phyloP scores from a whole-genome alignment of 768 basidiomycete species.

The Porphyrellus cyaneotinctus region DNA sequence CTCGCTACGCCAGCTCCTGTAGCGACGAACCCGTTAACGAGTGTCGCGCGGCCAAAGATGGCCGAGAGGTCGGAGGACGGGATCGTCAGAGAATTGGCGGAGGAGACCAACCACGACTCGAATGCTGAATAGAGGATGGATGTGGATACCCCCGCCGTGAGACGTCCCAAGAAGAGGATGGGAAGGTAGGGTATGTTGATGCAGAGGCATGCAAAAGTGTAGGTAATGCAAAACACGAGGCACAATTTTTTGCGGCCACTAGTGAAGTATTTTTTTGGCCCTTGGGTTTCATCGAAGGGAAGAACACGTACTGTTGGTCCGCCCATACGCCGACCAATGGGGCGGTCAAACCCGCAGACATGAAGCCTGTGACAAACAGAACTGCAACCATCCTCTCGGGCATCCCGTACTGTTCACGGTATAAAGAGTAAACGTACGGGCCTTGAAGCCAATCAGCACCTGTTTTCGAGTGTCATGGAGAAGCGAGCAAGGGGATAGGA shows the following conservation, averaged over 20 bases:
- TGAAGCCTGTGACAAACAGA: constrained; percentile 74
- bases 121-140: constrained; percentile 74
- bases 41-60: constrained; percentile 70
- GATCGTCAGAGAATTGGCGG: constrained; percentile 48
- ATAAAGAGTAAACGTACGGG: constrained; percentile 74
- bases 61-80: constrained; percentile 55
- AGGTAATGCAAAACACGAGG: constrained; percentile 67
- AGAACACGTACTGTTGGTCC: constrained; percentile 50
- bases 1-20: constrained; percentile 61
- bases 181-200: constrained; percentile 56
- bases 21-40: constrained; percentile 71
- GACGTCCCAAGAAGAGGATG: constrained; percentile 56
- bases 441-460: constrained; percentile 80
- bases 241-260: constrained; percentile 69
- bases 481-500: not conserved
- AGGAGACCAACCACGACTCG: constrained; percentile 73
- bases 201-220: constrained; percentile 55
- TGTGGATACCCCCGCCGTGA: constrained; percentile 68
- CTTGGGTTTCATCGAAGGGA: not conserved
- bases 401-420: constrained; percentile 62
- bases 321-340: constrained; percentile 77
- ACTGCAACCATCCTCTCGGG: constrained; percentile 62
- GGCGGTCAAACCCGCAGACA: constrained; percentile 64
- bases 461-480: constrained; percentile 20
- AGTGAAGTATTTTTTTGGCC: constrained; percentile 1